A percentile compares a stretch with the other conserved stretches of the same genome.
phyloP scores from a whole-genome alignment of 2,329 filamentous ascomycete species.

The Ramularia endophylla region DNA sequence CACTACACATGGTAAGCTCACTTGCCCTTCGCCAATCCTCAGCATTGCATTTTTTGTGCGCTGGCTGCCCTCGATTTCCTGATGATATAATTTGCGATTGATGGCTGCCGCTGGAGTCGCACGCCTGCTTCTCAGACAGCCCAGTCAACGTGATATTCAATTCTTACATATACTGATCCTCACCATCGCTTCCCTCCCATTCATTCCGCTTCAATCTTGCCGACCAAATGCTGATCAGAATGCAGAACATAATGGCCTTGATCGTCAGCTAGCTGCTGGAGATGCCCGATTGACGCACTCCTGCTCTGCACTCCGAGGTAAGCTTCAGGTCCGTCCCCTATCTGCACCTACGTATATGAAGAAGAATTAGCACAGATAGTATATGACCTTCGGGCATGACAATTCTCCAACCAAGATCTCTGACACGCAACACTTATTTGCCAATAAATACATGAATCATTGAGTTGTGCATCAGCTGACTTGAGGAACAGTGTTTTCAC shows the following conservation, averaged over 20 bases:
- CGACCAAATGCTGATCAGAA: neutral
- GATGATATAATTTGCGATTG: conserved; percentile 99
- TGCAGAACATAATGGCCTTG: neutral
- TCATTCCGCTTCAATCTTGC: neutral
- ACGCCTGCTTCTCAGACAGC: conserved; percentile 85
- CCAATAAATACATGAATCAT: too few species aligned
- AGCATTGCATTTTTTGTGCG: too few species aligned
- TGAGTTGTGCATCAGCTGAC: conserved; percentile 1
- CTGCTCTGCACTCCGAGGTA: conserved; percentile 6
- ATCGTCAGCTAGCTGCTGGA: neutral
- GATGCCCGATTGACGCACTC: too few species aligned
- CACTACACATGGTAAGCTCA: too few species aligned
- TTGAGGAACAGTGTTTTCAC: neutral
- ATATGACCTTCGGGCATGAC: conserved; percentile 34
- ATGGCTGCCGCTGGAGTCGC: conserved; percentile 75
- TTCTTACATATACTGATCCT: conserved; percentile 96
- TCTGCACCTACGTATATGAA: conserved; percentile 51
- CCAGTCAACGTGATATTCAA: conserved; percentile 75
- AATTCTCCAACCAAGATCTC: conserved; percentile 37
- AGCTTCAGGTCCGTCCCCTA: neutral
- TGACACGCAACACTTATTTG: conserved; percentile 24
- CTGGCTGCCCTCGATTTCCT: conserved; percentile 35
- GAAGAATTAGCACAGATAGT: conserved; percentile 58
- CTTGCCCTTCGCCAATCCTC: too few species aligned
- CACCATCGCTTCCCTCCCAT: neutral